Evolutionary conservation across 257 asterid genomes (phyloP).

Genomic region (Gardenia jasminoides): DNA sequence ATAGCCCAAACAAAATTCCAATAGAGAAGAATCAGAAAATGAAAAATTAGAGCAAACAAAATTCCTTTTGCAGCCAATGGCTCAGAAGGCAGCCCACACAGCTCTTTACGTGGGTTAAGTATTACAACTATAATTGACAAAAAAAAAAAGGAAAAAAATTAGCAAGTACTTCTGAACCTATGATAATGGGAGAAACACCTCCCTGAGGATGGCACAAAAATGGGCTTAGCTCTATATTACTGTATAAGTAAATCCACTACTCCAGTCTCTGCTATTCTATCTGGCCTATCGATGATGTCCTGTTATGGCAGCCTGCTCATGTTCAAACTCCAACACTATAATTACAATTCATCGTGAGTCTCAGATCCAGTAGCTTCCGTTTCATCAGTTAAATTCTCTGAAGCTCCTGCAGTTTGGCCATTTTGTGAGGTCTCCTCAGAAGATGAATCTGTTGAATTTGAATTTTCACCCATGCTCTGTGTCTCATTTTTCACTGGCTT

Average conservation of each 20-base stretch:
- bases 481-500: slow-evolving; percentile 62
- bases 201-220: slow-evolving; percentile 29
- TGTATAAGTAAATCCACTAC: slow-evolving; percentile 20
- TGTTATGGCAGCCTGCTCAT: slow-evolving; percentile 16
- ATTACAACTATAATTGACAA: slow-evolving; percentile 30
- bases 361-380: slow-evolving; percentile 30
- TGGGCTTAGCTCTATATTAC: slow-evolving; percentile 34
- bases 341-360: slow-evolving; percentile 82
- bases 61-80: slow-evolving; percentile 36
- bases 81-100: slow-evolving; percentile 23
- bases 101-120: slow-evolving; percentile 16
- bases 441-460: slow-evolving; percentile 36
- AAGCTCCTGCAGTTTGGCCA: slow-evolving; percentile 37
- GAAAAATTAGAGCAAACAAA: slow-evolving; percentile 21
- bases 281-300: slow-evolving; percentile 19
- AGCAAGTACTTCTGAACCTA: slow-evolving; percentile 23
- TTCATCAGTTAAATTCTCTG: slow-evolving; percentile 28
- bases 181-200: slow-evolving; percentile 12
- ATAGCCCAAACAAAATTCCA: not conserved
- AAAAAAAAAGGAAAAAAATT: slow-evolving; percentile 21
- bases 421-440: slow-evolving; percentile 58
- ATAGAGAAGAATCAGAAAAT: not conserved
- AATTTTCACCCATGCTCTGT: slow-evolving; percentile 39
- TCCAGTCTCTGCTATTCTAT: slow-evolving; percentile 22
- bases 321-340: slow-evolving; percentile 15